These are phyloP conservation scores for Paecilomyces dactylethromorphus DNA, from an alignment of 2,329 filamentous ascomycete species.

Conservation along the genomic window DNA sequence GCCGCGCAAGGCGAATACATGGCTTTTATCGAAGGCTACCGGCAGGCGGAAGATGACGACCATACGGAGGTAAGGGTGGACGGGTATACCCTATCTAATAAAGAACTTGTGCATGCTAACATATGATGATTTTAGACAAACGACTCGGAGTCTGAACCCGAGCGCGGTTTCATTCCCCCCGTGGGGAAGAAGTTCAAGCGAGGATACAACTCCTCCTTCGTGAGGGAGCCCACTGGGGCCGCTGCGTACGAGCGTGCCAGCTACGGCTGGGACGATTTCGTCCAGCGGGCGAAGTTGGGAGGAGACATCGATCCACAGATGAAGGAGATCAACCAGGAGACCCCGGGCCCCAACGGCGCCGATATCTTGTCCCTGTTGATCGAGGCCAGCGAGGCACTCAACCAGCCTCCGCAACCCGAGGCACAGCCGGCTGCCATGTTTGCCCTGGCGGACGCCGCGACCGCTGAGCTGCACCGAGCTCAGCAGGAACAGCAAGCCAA, in stretches of 20 bases:
- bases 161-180: conserved; percentile 17
- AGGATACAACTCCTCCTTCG: conserved; percentile 29
- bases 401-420: conserved; percentile 3
- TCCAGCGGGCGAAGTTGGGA: conserved; percentile 30
- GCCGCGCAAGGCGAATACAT: conserved; percentile 36
- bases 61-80: conserved; percentile 20
- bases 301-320: conserved; percentile 33
- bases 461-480: neutral
- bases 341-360: conserved; percentile 16
- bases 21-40: conserved; percentile 31
- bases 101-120: too few relatives aligned
- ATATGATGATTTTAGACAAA: conserved; percentile 11
- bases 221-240: conserved; percentile 27
- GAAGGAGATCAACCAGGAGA: conserved; percentile 26
- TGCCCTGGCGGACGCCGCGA: conserved; percentile 26
- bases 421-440: conserved; percentile 16
- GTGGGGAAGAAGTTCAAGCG: conserved; percentile 19
- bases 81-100: too few relatives aligned
- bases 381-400: conserved; percentile 20
- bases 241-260: conserved; percentile 26
- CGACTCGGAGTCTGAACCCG: conserved; percentile 22
- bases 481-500: conserved; percentile 1
- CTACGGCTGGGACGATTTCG: conserved; percentile 35
- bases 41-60: conserved; percentile 34
- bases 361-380: conserved; percentile 21